Evolutionary conservation across 23 red algal genomes (phyloP), one percentile per base, ranked within the genome.

Genomic region (Gracilaria domingensis): DNA sequence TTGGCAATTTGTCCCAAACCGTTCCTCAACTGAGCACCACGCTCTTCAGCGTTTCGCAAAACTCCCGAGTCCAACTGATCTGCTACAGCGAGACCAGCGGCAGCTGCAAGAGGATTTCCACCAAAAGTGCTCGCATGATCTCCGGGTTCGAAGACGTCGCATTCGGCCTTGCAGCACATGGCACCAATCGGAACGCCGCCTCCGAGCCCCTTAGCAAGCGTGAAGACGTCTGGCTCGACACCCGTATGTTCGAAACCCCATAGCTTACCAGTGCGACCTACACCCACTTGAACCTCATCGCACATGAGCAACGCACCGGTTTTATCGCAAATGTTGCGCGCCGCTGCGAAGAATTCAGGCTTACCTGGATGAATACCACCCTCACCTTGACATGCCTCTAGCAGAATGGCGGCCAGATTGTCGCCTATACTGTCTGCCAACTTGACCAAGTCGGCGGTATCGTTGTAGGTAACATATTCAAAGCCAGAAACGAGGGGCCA

Each of bases 151-250:
- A 98, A 95, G 8, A 95, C 87, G 40, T 98, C 87, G 58, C 81
- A 88, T 21, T 89, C 47, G 30, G 64, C 82, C 55, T 81, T 75
- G 90, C 90, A 93, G 35, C 93, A 76, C 94, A 98, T 96, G 39
- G 97, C 97, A n/a, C 97, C 96, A 29, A 98, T 98, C 29, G 97
- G 97, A 80, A 98, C 83, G 11, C 97, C 97, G 44, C 94, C 97
- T 34, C 80, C 97, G n/a, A 98, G 79, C 17, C 97, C 97, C 84
- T 95, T 98, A 16, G 97, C 97, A 20, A 91, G 65, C 34, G 93
- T 98, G 65, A 98, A 94, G 6, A 92, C 89, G 65, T 95, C 93
- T 20, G 97, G 97, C 51, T 87, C 53, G 1, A 95, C 83, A 55
- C 71, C 89, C n/a, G 82, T 82, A 45, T 98, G 88, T 62, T 98